phyloP scores from a whole-genome alignment of 805 yeast species.

The Pichia thaimueangensis region DNA sequence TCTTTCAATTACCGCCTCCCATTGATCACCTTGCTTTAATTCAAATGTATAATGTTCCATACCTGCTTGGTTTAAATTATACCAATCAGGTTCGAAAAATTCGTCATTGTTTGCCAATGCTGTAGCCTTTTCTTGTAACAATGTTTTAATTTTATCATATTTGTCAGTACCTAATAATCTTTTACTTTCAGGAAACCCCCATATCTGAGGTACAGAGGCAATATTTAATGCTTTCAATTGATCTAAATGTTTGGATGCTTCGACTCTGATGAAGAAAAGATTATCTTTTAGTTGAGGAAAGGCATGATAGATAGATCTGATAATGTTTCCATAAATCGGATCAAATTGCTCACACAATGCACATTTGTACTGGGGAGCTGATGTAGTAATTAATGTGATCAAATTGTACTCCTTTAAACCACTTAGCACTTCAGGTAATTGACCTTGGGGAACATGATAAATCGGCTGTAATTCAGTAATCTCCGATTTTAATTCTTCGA shows the following conservation, averaged over 20 bases:
- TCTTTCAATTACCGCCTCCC: constrained; percentile 10
- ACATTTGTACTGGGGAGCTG: constrained; percentile 39
- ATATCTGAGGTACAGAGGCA: constrained; percentile 55
- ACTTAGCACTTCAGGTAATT: constrained; percentile 33
- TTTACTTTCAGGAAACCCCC: constrained; percentile 47
- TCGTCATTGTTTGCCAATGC: constrained; percentile 4
- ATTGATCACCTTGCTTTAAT: constrained; percentile 11
- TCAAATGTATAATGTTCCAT: constrained; percentile 15
- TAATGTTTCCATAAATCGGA: constrained; percentile 35
- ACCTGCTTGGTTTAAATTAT: constrained; percentile 11
- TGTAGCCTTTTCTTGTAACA: background rate
- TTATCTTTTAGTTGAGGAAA: constrained; percentile 33
- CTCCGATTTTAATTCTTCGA: background rate
- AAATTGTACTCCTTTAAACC: constrained; percentile 50
- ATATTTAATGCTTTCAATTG: constrained; percentile 38
- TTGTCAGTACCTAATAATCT: constrained; percentile 9
- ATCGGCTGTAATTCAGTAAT: constrained; percentile 3
- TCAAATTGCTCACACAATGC: constrained; percentile 40
- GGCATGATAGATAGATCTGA: constrained; percentile 38
- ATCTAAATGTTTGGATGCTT: constrained; percentile 38
- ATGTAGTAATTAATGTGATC: constrained; percentile 48
- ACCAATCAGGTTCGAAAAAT: constrained; percentile 4
- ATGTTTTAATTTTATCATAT: background rate
- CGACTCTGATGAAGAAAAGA: constrained; percentile 45
- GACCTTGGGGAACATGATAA: constrained; percentile 31